Conservation (phyloP, 345 rosid species). For the Eucalyptus brandiana region DNA sequence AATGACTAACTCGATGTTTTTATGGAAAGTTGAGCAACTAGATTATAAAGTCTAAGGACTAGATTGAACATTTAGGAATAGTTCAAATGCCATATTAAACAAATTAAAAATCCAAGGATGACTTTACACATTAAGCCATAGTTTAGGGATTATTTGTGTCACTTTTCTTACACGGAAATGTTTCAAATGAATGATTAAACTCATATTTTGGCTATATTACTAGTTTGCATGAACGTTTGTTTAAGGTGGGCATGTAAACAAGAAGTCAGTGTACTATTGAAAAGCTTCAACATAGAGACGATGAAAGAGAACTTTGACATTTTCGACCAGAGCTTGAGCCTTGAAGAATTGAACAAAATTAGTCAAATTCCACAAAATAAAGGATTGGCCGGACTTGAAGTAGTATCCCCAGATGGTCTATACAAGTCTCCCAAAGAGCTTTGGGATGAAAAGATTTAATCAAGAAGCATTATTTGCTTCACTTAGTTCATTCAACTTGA, state of each 20-base stretch:
- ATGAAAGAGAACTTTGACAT: slow-evolving; percentile 8
- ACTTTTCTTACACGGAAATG: background rate
- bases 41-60: background rate
- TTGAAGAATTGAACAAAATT: slow-evolving; percentile 5
- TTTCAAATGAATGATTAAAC: background rate
- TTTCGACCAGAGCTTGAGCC: slow-evolving; percentile 7
- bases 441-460: slow-evolving; percentile 14
- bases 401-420: background rate
- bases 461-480: background rate
- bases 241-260: slow-evolving; percentile 23
- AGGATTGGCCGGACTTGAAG: background rate
- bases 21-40: background rate
- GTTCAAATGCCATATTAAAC: background rate
- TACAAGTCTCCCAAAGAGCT: slow-evolving; percentile 8
- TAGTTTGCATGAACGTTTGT: background rate
- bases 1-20: background rate
- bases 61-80: too few species aligned
- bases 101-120: too few species aligned
- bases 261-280: slow-evolving; percentile 5
- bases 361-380: slow-evolving; percentile 5
- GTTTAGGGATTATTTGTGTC: background rate
- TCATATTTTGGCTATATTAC: background rate
- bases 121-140: too few species aligned
- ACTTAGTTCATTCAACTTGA: background rate
- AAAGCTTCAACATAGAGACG: slow-evolving; percentile 14